Percentiles rank a stretch among this genome's conserved stretches.
Evolutionary conservation across 176 grass and related monocot genomes (phyloP).

Genomic region (Neostapfia colusana): DNA sequence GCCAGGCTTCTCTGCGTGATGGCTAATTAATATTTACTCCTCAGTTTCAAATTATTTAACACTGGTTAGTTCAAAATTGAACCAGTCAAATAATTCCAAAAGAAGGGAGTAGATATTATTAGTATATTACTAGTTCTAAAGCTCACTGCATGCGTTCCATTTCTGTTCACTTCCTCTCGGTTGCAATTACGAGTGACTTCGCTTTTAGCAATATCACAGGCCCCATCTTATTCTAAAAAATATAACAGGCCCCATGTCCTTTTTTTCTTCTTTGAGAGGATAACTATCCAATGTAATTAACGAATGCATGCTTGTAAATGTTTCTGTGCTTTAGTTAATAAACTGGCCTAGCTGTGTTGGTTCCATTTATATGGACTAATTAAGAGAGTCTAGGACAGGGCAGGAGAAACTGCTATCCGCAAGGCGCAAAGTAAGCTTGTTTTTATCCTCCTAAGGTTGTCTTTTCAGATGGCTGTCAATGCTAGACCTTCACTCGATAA

Average conservation of each 20-base stretch:
- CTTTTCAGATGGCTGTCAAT: no score
- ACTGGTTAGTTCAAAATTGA: no score
- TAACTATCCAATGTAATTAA: neutral
- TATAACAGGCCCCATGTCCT: no score
- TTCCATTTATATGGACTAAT: neutral
- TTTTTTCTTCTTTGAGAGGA: neutral
- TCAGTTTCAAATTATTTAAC: no score
- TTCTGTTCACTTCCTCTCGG: neutral
- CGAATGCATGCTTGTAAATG: neutral
- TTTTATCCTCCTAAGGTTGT: no score
- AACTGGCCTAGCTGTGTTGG: neutral
- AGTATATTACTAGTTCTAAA: neutral
- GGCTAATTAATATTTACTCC: neutral
- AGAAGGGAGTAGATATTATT: no score
- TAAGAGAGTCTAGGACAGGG: neutral
- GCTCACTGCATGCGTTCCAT: neutral
- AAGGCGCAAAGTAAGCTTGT: no score
- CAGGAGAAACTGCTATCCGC: neutral
- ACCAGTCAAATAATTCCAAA: no score
- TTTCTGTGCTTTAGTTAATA: neutral
- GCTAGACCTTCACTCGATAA: neutral
- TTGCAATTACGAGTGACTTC: neutral
- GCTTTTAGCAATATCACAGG: neutral
- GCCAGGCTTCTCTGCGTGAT: conserved; percentile 29
- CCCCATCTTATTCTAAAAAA: neutral